Evolutionary conservation across 208 protist genomes (phyloP), one percentile per base, ranked within the genome.

Genomic region (Trypanosoma congolense): DNA sequence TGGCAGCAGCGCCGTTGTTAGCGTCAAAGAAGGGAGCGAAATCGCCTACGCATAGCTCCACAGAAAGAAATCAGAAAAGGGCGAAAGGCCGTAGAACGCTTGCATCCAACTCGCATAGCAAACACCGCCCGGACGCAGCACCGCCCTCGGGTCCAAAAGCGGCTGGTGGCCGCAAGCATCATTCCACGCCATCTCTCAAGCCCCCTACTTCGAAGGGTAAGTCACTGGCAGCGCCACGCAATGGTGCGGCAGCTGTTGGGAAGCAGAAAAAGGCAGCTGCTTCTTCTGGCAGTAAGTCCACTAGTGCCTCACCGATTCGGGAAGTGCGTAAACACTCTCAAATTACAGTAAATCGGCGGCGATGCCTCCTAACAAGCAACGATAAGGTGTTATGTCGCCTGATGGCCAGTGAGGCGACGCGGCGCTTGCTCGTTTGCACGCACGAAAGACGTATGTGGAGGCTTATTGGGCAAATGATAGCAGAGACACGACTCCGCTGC

Each of bases 401-500:
- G 2, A 30, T 52, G 43, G 6, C 33, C 9, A 16, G 5, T 5
- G 61, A 67, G 38, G 45, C 33, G 33, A 14, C 43, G 25, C 50
- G 38, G 14, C 51, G 61, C 31, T 16, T 26, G 4, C 19, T 28
- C 4, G 31, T 67, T 19, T 18, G 25, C 24, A 2, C 21, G 29
- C 31, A 46, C 35, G 61, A 52, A 30, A 24, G 19, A 33, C 19
- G 16, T 16, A 30, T 18, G 24, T 30, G 24, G 33, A 41, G 61
- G 14, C 1, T 24, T 8, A 59, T 67, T 33, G 9, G 28, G 24
- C 22, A 58, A 46, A 1, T 31, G 6, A 25, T 44, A 2, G n/a
- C 45, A 4, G 61, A 67, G 53, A 28, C 14, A 31, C 54, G 61
- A 19, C 53, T 67, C 47, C 61, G 61, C 3, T 22, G 35, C 0